Evolutionary conservation across 2,329 filamentous ascomycete genomes (phyloP), one percentile per base, ranked within the genome.

Genomic region (Aureobasidium pullulans): DNA sequence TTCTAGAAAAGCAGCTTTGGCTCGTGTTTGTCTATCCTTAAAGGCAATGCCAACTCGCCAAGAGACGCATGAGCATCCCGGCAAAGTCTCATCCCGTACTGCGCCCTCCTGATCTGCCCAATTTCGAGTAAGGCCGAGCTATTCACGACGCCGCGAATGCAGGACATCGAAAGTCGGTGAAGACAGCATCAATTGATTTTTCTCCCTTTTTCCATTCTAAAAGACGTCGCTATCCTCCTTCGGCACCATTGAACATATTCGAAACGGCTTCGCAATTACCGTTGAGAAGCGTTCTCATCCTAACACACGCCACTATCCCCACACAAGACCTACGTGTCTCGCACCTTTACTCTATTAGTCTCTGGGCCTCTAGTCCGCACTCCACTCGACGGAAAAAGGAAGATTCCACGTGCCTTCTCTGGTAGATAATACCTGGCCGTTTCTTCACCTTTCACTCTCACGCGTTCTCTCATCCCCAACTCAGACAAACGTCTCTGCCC

Each of bases 271-370:
- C 19, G 32, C 29, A 56, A 29, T 56, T 42, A 9, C 31, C 40
- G 52, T 56, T 56, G 52, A 36, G 40, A 46, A 44, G 36, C 37
- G 40, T 56, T 56, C 52, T 40, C 37, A 34, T 56, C 40, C 52
- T 56, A 23, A 44, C n/a, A 54, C 52, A 46, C 52, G 52, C 52
- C 52, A 56, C 52, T 37, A 46, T 56, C 40, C 52, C 52, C 52
- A 56, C 52, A 46, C 31, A 23, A 37, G 52, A 29, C 40, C 29
- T 56, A 31, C 52, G 16, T 56, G 52, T 56, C 52, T 56, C 40
- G 52, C 52, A 56, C 19, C 52, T 56, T 56, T 28, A 23, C 37
- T 54, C 37, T 43, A 43, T 43, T 54, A 54, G 40, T 56, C 8
- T 46, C 16, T 29, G 40, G 34, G 43, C 39, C 40, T 56, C 52